Conservation (phyloP, 2,329 filamentous ascomycete species). For the Gliomastix tumulicola region DNA sequence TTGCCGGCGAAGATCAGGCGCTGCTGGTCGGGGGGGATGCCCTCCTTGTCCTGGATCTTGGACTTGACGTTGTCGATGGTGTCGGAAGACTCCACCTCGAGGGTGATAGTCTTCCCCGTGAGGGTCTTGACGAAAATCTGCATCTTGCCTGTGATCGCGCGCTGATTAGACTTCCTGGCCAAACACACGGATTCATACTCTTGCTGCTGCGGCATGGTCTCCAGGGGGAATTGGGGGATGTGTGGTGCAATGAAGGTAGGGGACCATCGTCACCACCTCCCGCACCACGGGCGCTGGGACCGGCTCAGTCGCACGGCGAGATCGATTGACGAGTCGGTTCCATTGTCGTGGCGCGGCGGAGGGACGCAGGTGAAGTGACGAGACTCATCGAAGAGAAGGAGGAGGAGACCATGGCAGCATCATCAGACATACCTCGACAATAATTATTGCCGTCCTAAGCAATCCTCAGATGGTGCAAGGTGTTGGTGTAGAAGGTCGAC, state of each 20-base stretch:
- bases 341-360: no score
- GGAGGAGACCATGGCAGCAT: conserved; percentile 16
- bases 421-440: conserved; percentile 58
- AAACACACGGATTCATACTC: no score
- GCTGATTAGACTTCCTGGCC: no score
- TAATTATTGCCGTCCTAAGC: conserved; percentile 57
- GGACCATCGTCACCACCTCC: no score
- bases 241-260: conserved; percentile 11
- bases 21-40: conserved; percentile 98
- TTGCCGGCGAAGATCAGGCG: conserved; percentile 99
- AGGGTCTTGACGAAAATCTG: conserved; percentile 79
- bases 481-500: conserved; percentile 10
- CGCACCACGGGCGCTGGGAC: no score
- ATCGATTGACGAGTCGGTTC: no score
- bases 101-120: conserved; percentile 99
- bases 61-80: conserved; percentile 99
- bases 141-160: conserved; percentile 62
- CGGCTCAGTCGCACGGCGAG: no score
- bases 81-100: conserved; percentile 99
- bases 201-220: no score
- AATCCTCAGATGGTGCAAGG: conserved; percentile 47
- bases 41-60: conserved; percentile 99
- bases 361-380: no score
- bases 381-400: no score
- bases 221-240: no score